Conservation (phyloP, 768 basidiomycete species). For the Naganishia vaughanmartiniae region DNA sequence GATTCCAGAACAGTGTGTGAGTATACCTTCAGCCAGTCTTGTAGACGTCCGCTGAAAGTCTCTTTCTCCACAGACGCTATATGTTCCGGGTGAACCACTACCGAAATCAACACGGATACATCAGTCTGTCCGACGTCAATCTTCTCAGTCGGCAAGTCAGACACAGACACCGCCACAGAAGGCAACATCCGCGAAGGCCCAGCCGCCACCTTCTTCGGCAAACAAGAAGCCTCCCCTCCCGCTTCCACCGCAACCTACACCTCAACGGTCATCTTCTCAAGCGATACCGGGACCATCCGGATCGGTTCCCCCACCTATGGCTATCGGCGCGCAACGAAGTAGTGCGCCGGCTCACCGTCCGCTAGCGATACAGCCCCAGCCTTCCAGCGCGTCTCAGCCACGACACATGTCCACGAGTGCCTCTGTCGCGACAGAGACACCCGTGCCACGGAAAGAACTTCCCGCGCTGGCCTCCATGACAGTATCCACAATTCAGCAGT, state of each 20-base stretch:
- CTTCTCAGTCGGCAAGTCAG: conserved; percentile 11
- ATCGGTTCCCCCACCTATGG: conserved; percentile 12
- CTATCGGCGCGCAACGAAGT: not conserved
- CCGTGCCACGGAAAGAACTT: not conserved
- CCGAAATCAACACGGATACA: conserved; percentile 34
- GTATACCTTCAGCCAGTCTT: conserved; percentile 9
- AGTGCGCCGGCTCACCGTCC: not conserved
- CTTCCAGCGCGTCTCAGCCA: not conserved
- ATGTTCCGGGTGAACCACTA: conserved; percentile 44
- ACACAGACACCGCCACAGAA: conserved; percentile 4
- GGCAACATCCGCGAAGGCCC: conserved; percentile 6
- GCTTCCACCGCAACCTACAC: not conserved
- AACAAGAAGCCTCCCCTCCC: conserved; percentile 9
- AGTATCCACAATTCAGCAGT: not conserved
- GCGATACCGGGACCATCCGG: not conserved
- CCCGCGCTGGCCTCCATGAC: not conserved
- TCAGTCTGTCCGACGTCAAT: conserved; percentile 37
- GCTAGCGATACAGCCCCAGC: conserved; percentile 5
- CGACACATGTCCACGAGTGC: not conserved
- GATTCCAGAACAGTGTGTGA: conserved; percentile 50
- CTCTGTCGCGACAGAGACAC: not conserved
- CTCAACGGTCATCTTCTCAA: not conserved
- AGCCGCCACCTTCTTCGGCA: not conserved
- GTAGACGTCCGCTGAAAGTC: not conserved
- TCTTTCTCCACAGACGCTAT: conserved; percentile 33